Evolutionary conservation across 805 yeast genomes (phyloP).

Genomic region (Sungouiella thailandica): DNA sequence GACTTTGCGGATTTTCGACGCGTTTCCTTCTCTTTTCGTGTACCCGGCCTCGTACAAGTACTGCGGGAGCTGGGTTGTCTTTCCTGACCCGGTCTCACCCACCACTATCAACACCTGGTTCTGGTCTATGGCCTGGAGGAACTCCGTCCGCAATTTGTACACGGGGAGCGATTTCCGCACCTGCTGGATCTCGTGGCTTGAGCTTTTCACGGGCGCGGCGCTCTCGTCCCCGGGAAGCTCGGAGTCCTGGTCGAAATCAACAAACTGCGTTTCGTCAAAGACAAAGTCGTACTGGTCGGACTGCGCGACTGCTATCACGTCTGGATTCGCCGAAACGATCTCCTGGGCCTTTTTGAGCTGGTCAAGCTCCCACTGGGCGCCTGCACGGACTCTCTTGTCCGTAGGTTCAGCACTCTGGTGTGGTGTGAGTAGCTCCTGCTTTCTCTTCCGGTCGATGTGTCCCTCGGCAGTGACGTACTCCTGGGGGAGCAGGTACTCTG

Average conservation of each 20-base stretch:
- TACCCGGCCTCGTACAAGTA: slow-evolving; percentile 81
- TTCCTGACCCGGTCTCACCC: slow-evolving; percentile 92
- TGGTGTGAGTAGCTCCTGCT: slow-evolving; percentile 44
- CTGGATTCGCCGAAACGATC: slow-evolving; percentile 20
- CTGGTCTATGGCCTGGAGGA: slow-evolving; percentile 53
- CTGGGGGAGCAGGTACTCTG: slow-evolving; percentile 39
- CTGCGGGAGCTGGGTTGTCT: slow-evolving; percentile 91
- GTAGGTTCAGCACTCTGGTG: slow-evolving; percentile 18
- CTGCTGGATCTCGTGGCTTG: slow-evolving; percentile 32
- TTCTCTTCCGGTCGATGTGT: slow-evolving; percentile 49
- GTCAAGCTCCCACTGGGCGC: slow-evolving; percentile 49
- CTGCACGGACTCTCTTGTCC: slow-evolving; percentile 17
- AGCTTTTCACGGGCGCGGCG: slow-evolving; percentile 14
- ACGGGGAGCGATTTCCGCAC: slow-evolving; percentile 73
- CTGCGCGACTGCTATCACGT: slow-evolving; percentile 38
- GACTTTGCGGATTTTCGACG: slow-evolving; percentile 42
- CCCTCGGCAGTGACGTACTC: slow-evolving; percentile 52
- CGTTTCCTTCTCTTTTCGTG: too few species aligned
- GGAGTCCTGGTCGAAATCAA: slow-evolving; percentile 48
- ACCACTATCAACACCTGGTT: slow-evolving; percentile 72
- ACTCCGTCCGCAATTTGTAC: slow-evolving; percentile 52
- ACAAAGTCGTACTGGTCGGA: slow-evolving; percentile 64
- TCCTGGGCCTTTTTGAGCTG: slow-evolving; percentile 42
- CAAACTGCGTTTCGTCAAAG: slow-evolving; percentile 60
- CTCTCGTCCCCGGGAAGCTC: slow-evolving; percentile 20